phyloP scores from a whole-genome alignment of 108 stramenopile species.

The Pseudonitzschia pungens region DNA sequence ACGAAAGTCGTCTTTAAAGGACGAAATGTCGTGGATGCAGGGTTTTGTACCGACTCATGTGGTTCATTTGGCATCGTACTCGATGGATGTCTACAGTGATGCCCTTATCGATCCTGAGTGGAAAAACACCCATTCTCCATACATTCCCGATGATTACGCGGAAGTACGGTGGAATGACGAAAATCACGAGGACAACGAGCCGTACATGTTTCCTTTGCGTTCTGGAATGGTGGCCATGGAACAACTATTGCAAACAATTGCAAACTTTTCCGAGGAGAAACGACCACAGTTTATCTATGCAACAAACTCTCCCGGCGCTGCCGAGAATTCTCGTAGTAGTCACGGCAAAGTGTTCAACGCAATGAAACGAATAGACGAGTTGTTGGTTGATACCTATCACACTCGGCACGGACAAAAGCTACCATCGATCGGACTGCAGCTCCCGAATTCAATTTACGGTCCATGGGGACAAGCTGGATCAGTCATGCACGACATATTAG shows the following conservation, averaged over 20 bases:
- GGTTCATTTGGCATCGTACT: constrained; percentile 69
- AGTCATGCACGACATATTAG: constrained; percentile 27
- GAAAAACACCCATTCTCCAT: constrained; percentile 37
- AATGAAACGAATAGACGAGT: constrained; percentile 58
- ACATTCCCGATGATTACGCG: constrained; percentile 17
- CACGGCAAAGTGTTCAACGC: constrained; percentile 7
- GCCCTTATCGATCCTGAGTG: constrained; percentile 17
- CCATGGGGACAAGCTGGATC: constrained; percentile 69
- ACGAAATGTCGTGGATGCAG: constrained; percentile 29
- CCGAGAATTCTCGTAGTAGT: not conserved
- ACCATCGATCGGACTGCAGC: constrained; percentile 54
- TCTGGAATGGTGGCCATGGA: constrained; percentile 66
- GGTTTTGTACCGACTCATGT: constrained; percentile 70
- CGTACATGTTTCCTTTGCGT: constrained; percentile 56
- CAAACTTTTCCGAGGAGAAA: constrained; percentile 4
- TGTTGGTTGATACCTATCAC: constrained; percentile 65
- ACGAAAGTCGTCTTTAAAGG: constrained; percentile 11
- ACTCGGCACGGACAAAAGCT: constrained; percentile 28
- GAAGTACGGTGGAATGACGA: not conserved
- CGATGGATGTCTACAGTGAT: constrained; percentile 42
- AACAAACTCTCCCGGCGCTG: not conserved
- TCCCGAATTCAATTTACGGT: constrained; percentile 66
- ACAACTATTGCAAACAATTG: constrained; percentile 47
- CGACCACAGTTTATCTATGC: constrained; percentile 44
- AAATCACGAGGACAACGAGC: constrained; percentile 21